Evolutionary conservation across 164 flowering plant genomes (phyloP).

Genomic region (Nelumbo lutea): DNA sequence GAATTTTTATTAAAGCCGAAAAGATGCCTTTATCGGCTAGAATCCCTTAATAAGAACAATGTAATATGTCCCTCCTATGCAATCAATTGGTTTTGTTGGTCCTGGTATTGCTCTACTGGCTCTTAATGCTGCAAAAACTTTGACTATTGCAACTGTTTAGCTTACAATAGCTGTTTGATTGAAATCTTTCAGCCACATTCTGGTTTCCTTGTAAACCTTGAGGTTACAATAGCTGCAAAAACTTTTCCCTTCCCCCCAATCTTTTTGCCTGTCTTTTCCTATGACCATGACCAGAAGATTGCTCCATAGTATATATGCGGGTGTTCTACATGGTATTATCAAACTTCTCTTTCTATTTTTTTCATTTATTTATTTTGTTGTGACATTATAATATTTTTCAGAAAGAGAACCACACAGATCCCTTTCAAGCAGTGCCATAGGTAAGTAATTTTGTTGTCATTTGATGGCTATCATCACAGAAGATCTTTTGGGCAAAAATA

Average conservation of each 20-base stretch:
- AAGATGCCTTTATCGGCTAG: no score
- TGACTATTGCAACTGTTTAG: constrained; percentile 81
- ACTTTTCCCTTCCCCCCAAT: constrained; percentile 1
- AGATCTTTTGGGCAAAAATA: no score
- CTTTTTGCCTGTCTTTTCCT: constrained; percentile 11
- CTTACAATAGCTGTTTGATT: constrained; percentile 82
- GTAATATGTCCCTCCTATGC: constrained; percentile 22
- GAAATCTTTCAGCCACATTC: constrained; percentile 82
- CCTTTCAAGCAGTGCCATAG: no score
- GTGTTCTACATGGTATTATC: constrained; percentile 76
- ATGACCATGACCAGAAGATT: constrained; percentile 54
- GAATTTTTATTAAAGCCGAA: no score
- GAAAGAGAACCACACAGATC: no score
- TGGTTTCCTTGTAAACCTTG: constrained; percentile 94
- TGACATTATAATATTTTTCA: no score
- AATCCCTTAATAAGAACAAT: background rate
- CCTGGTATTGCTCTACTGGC: constrained; percentile 78
- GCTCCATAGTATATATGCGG: constrained; percentile 78
- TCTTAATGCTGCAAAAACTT: constrained; percentile 56
- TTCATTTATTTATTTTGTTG: no score
- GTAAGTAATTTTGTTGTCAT: no score
- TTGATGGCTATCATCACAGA: no score
- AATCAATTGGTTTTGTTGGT: constrained; percentile 93
- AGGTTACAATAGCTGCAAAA: constrained; percentile 42
- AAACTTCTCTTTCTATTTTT: background rate